A percentile compares a stretch with the other conserved stretches of the same genome.
phyloP scores from a whole-genome alignment of 371 early-diverging fungal species.

The Apophysomyces trapeziformis region DNA sequence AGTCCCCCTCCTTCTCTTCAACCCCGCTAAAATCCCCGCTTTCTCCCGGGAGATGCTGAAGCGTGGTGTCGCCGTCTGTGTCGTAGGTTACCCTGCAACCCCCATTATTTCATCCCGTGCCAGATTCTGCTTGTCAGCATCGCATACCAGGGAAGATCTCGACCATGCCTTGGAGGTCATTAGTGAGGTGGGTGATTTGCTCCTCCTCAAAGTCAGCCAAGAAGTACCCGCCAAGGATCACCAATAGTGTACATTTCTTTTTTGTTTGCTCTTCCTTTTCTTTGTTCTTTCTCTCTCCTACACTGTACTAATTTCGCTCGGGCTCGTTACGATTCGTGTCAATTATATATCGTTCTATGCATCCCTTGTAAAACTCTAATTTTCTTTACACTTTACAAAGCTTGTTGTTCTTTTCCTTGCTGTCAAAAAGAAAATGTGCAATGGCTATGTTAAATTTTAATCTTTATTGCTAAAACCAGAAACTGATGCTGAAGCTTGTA shows the following conservation, averaged over 20 bases:
- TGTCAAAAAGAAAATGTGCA: neutral
- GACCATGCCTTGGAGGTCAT: conserved; percentile 65
- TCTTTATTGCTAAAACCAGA: conserved; percentile 74
- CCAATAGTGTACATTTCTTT: neutral
- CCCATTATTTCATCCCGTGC: conserved; percentile 94
- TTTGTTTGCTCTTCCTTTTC: neutral
- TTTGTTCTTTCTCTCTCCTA: neutral
- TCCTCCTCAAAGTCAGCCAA: conserved; percentile 61
- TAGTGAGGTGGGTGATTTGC: conserved; percentile 68
- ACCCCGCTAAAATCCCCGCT: conserved; percentile 97
- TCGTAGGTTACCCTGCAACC: conserved; percentile 97
- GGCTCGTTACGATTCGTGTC: neutral
- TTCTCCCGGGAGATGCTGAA: conserved; percentile 94
- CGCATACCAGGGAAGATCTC: conserved; percentile 94
- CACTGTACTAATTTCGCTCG: neutral
- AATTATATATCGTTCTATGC: neutral
- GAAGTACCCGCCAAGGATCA: conserved; percentile 10
- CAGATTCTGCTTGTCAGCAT: conserved; percentile 94
- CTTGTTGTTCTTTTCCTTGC: neutral
- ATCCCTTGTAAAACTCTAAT: neutral
- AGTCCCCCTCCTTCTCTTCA: conserved; percentile 91
- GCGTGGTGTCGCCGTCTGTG: conserved; percentile 94
- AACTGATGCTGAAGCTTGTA: conserved; percentile 82
- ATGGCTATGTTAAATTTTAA: neutral
- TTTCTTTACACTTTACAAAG: neutral